Conservation (phyloP, 208 protist genomes). For the Wallacemonas sp. region DNA sequence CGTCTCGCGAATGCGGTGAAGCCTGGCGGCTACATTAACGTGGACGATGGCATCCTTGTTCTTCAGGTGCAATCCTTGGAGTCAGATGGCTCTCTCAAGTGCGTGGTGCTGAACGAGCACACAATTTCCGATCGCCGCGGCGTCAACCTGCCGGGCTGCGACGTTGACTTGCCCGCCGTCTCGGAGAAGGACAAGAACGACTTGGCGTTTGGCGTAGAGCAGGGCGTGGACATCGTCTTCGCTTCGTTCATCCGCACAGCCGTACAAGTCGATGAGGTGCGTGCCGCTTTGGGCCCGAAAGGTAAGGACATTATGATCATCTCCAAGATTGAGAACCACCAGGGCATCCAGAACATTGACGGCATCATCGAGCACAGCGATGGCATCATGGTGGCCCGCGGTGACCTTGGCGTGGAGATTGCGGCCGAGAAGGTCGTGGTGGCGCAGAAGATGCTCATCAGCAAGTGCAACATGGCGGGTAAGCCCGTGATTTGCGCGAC, state of each 20-base stretch:
- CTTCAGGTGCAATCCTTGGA: conserved; percentile 82
- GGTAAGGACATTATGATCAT: conserved; percentile 96
- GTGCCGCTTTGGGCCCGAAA: conserved; percentile 85
- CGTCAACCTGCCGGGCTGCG: conserved; percentile 87
- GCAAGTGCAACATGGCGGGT: conserved; percentile 96
- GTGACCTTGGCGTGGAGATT: conserved; percentile 99
- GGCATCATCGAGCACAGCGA: conserved; percentile 97
- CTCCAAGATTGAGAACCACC: conserved; percentile 99
- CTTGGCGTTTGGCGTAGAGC: conserved; percentile 93
- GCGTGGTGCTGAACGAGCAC: conserved; percentile 80
- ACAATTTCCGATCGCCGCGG: conserved; percentile 84
- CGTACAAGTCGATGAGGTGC: conserved; percentile 94
- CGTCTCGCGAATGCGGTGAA: conserved; percentile 80
- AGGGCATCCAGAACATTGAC: conserved; percentile 98
- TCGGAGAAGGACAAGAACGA: conserved; percentile 94
- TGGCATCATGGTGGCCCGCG: conserved; percentile 99
- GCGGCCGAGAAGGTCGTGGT: conserved; percentile 97
- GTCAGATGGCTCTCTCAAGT: conserved; percentile 74
- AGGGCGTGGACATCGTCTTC: conserved; percentile 98
- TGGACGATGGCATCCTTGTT: conserved; percentile 97
- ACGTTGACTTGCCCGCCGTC: conserved; percentile 87
- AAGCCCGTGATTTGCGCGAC: conserved; percentile 99
- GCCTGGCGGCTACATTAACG: conserved; percentile 89
- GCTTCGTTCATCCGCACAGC: conserved; percentile 98
- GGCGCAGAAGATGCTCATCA: conserved; percentile 99